Conservation (phyloP, 176 grass and related monocot species). For the Aegilops umbellulata region DNA sequence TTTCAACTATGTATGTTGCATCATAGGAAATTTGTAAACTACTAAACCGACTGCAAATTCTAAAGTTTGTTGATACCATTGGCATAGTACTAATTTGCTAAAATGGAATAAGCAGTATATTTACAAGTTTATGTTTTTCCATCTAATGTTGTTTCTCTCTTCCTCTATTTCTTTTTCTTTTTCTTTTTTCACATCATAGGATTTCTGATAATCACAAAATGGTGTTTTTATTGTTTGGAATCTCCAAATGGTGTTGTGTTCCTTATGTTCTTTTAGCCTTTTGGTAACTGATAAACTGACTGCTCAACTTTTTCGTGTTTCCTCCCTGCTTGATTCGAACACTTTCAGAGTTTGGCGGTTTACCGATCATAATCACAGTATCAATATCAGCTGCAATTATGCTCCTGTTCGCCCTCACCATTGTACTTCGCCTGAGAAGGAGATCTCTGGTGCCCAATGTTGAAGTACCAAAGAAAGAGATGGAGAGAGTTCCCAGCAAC, state of each 20-base stretch:
- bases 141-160: not conserved
- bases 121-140: not conserved
- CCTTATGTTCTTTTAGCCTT: not conserved
- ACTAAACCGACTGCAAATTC: not conserved
- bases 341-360: constrained; percentile 28
- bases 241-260: not conserved
- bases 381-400: constrained; percentile 49
- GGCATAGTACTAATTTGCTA: not conserved
- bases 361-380: constrained; percentile 41
- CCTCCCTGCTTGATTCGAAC: constrained; percentile 8
- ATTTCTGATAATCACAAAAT: not conserved
- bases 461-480: constrained; percentile 33
- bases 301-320: not conserved
- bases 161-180: not conserved
- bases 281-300: not conserved
- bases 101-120: not conserved
- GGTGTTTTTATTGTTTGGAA: not conserved
- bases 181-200: constrained; percentile 4
- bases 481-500: constrained; percentile 41
- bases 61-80: not conserved
- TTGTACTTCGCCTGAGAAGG: constrained; percentile 34
- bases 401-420: constrained; percentile 19
- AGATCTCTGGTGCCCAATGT: constrained; percentile 12
- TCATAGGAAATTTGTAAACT: not conserved
- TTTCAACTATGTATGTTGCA: not conserved